These are phyloP conservation scores for Termitomyces sp. DNA, from an alignment of 768 basidiomycete species.

Conservation along the genomic window DNA sequence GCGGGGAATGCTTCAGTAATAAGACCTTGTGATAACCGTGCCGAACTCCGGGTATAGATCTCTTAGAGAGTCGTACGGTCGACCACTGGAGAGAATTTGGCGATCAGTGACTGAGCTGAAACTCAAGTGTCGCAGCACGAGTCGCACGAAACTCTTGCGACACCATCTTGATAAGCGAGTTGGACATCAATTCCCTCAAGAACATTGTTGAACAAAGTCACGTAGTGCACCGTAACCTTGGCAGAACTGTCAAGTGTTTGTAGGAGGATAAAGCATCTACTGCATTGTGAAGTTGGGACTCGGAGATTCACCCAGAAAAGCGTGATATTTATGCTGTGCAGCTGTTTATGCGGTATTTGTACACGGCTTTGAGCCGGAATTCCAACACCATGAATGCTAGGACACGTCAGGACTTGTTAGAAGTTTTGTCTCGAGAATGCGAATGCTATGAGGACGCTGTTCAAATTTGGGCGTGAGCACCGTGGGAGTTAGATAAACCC, in stretches of 20 bases:
- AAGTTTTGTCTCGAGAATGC: too few species aligned
- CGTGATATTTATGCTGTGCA: too few species aligned
- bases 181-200: not conserved
- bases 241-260: not conserved
- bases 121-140: not conserved
- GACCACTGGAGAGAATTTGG: not conserved
- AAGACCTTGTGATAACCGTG: not conserved
- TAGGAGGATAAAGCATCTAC: not conserved
- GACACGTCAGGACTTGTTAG: too few species aligned
- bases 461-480: too few species aligned
- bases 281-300: not conserved
- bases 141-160: not conserved
- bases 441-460: too few species aligned
- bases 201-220: not conserved
- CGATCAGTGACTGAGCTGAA: not conserved
- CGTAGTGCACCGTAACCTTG: too few species aligned
- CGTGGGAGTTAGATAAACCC: too few species aligned
- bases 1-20: not conserved
- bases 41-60: not conserved
- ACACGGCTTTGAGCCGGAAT: too few species aligned
- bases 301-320: too few species aligned
- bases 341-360: too few species aligned
- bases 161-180: not conserved
- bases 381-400: too few species aligned
- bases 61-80: not conserved